Percentiles rank a stretch among this genome's conserved stretches.
Evolutionary conservation across 352 stramenopile genomes (phyloP).

Genomic region (Salisapilia sapeloensis): DNA sequence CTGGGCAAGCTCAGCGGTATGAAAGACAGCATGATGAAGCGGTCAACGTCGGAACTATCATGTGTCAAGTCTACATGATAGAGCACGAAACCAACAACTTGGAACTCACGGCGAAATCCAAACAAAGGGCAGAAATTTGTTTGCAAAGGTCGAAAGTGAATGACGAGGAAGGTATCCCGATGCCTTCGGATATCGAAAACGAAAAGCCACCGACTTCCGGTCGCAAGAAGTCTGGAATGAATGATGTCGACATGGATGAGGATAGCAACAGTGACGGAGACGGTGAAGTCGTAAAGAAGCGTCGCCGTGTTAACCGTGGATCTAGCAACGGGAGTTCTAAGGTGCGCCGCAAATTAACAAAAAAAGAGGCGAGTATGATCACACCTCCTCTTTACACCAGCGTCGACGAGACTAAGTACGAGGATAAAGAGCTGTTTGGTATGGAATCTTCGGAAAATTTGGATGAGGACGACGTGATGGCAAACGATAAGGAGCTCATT

Average conservation of each 20-base stretch:
- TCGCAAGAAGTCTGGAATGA: constrained; percentile 13
- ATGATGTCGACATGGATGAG: constrained; percentile 10
- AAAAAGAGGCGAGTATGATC: constrained; percentile 16
- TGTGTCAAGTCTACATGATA: constrained; percentile 49
- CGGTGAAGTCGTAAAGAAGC: constrained; percentile 2
- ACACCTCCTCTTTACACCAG: constrained; percentile 29
- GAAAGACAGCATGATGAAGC: constrained; percentile 37
- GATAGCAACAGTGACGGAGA: constrained; percentile 6
- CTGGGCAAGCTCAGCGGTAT: constrained; percentile 11
- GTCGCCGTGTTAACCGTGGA: constrained; percentile 1
- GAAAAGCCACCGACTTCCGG: constrained; percentile 16
- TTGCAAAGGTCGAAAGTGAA: too few relatives aligned
- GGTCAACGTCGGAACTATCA: constrained; percentile 39
- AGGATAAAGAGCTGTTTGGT: constrained; percentile 34
- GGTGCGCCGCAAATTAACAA: constrained; percentile 11
- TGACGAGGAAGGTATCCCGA: too few relatives aligned
- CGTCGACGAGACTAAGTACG: constrained; percentile 28
- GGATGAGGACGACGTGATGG: constrained; percentile 23
- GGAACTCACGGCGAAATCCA: constrained; percentile 53
- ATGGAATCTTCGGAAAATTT: constrained; percentile 15
- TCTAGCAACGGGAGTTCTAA: constrained; percentile 11
- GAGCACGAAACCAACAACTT: constrained; percentile 17
- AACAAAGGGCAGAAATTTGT: too few relatives aligned
- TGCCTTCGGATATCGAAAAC: too few relatives aligned
- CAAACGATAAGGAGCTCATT: constrained; percentile 41